Base-by-base conservation (phyloP, 805 yeast species). In the Tetrapisispora namnaoensis region DNA sequence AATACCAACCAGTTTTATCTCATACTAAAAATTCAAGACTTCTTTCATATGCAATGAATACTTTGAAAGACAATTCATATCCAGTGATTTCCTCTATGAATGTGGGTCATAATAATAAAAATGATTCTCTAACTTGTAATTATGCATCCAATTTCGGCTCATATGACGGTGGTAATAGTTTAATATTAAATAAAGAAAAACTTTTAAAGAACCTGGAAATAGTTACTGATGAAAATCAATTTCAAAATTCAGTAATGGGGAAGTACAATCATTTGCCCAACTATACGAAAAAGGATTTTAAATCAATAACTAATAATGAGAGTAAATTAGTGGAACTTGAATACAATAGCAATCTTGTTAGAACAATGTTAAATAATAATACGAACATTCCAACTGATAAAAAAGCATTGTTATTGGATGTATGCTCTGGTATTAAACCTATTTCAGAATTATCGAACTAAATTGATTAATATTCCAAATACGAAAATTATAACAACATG, bases 111-210 rank as follows among this genome's bases (percentile, higher is more conserved):
- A 41, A 10, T 2, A 21, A 46, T 47, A 48, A 49, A 40, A 58
- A 54, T 47, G 35, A 45, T 17, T 48, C 49, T 8, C 44, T 47
- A 28, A 51, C 56, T 18, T n/a, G 37, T 11, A 80, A 71, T 63
- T 69, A 65, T 56, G 78, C 88, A 48, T 69, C 72, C 7, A 86
- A 85, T 57, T 80, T 84, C 10, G 97, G 89, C 8, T 76, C 86
- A 13, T 69, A 90, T 43, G 72, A 82, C 2, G 70, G 77, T 9
- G 95, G 95, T 1, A 70, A 77, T 55, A 63, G 62, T 3, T 43
- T 61, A 20, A 47, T 51, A 6, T 42, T 59, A 22, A 54, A 56
- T 32, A 56, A 53, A 37, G 66, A 65, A 43, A 58, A 49, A 28
- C 49, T 60, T 22, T 49, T 58, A 30, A 56, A 56, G n/a, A 64